phyloP scores from a whole-genome alignment of 305 asterid species.

The Plantago coronopus region DNA sequence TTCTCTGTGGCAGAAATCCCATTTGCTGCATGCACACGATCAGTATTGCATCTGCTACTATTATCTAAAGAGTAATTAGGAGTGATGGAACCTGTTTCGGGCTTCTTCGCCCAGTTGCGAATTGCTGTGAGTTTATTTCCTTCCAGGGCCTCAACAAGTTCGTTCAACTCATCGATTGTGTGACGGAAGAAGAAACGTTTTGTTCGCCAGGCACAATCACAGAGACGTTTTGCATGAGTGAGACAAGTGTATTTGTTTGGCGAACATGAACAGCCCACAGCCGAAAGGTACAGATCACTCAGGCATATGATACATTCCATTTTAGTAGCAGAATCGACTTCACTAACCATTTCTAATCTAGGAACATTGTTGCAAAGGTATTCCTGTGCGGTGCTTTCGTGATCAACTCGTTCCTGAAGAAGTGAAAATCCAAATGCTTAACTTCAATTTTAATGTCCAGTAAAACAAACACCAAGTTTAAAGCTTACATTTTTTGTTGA shows the following conservation, averaged over 20 bases:
- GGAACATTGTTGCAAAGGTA: conserved; percentile 38
- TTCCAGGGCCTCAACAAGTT: conserved; percentile 67
- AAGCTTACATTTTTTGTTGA: too few species aligned
- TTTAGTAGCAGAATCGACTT: conserved; percentile 32
- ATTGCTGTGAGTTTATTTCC: conserved; percentile 40
- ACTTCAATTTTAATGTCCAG: neutral
- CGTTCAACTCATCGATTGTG: conserved; percentile 36
- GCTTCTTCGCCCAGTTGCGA: conserved; percentile 39
- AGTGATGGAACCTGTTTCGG: conserved; percentile 3
- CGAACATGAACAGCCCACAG: conserved; percentile 60
- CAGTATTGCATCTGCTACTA: neutral
- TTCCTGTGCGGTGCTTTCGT: conserved; percentile 48
- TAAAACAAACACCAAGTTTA: neutral
- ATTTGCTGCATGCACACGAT: neutral
- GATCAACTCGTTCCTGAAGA: conserved; percentile 46
- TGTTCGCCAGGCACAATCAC: conserved; percentile 52
- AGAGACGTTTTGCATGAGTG: conserved; percentile 52
- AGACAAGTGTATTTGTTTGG: conserved; percentile 54
- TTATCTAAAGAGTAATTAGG: conserved; percentile 6
- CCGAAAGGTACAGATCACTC: conserved; percentile 67
- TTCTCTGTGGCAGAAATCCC: too few species aligned
- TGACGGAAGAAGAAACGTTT: conserved; percentile 45
- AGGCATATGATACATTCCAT: conserved; percentile 63
- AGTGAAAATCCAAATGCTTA: conserved; percentile 6
- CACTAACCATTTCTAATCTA: conserved; percentile 36